A percentile compares a stretch with the other conserved stretches of the same genome.
Conservation (phyloP, 1,139 yeast genomes). For the Spathaspora sp. region DNA sequence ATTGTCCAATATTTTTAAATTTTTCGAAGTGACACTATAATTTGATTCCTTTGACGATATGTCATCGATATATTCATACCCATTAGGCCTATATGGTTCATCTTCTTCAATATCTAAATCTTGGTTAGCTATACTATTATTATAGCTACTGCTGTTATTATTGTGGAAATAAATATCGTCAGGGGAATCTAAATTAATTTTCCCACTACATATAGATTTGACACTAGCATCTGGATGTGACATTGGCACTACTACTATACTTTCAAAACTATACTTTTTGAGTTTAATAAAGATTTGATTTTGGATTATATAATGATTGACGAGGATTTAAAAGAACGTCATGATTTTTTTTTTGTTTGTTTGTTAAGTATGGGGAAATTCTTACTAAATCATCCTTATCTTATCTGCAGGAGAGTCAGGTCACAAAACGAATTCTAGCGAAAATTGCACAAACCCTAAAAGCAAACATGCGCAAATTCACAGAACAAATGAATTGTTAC, state of each 20-base stretch:
- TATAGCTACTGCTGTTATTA: constrained; percentile 2
- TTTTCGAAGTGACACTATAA: constrained; percentile 24
- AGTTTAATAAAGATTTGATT: too few relatives aligned
- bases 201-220: constrained; percentile 41
- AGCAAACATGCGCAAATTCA: too few relatives aligned
- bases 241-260: constrained; percentile 19
- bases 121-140: constrained; percentile 1
- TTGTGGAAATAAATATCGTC: constrained; percentile 22
- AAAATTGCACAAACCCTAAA: too few relatives aligned
- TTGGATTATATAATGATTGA: background rate
- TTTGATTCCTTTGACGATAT: constrained; percentile 17
- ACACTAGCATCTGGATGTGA: constrained; percentile 48
- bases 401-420: background rate
- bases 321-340: background rate
- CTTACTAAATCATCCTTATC: too few relatives aligned
- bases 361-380: background rate
- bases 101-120: constrained; percentile 6
- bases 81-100: background rate
- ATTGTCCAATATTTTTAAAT: constrained; percentile 15
- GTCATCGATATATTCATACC: constrained; percentile 12
- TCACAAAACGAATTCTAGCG: too few relatives aligned
- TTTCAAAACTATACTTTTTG: background rate
- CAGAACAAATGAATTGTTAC: too few relatives aligned
- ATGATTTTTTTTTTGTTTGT: background rate
- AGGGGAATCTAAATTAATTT: constrained; percentile 27